Evolutionary conservation across 306 rosid species (phyloP).

Genomic region (Quercus mongolica): DNA sequence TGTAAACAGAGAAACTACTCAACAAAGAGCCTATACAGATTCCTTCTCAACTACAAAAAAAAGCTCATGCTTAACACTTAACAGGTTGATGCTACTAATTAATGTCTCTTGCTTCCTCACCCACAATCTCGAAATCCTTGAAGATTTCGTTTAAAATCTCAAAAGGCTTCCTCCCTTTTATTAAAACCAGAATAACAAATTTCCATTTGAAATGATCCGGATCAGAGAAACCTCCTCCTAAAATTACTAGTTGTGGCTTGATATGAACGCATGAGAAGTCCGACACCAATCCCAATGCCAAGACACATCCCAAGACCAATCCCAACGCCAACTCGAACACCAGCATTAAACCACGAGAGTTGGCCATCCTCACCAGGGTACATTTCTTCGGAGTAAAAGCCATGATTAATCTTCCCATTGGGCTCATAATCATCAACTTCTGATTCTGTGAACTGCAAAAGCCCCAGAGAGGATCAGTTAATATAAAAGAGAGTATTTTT

Average conservation of each 20-base stretch:
- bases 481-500: neutral
- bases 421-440: slow-evolving; percentile 60
- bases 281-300: slow-evolving; percentile 84
- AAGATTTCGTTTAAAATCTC: slow-evolving; percentile 6
- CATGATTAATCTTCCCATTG: slow-evolving; percentile 54
- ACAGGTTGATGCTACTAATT: neutral
- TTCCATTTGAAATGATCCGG: slow-evolving; percentile 9
- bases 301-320: slow-evolving; percentile 94
- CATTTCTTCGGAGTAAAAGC: slow-evolving; percentile 65
- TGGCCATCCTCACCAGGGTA: slow-evolving; percentile 79
- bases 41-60: slow-evolving; percentile 43
- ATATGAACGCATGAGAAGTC: slow-evolving; percentile 89
- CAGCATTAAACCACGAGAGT: slow-evolving; percentile 89
- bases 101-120: neutral
- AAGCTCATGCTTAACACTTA: slow-evolving; percentile 29
- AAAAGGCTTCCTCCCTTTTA: slow-evolving; percentile 2
- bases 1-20: slow-evolving; percentile 27
- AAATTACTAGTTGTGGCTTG: slow-evolving; percentile 83
- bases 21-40: slow-evolving; percentile 34
- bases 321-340: slow-evolving; percentile 95
- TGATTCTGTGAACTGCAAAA: slow-evolving; percentile 54
- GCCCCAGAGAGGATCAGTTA: slow-evolving; percentile 18
- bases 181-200: slow-evolving; percentile 15
- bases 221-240: slow-evolving; percentile 63
- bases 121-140: neutral